Percentiles rank a stretch among this genome's conserved stretches.
phyloP scores from a whole-genome alignment of 352 stramenopile genomes.

The Lagenidium giganteum region DNA sequence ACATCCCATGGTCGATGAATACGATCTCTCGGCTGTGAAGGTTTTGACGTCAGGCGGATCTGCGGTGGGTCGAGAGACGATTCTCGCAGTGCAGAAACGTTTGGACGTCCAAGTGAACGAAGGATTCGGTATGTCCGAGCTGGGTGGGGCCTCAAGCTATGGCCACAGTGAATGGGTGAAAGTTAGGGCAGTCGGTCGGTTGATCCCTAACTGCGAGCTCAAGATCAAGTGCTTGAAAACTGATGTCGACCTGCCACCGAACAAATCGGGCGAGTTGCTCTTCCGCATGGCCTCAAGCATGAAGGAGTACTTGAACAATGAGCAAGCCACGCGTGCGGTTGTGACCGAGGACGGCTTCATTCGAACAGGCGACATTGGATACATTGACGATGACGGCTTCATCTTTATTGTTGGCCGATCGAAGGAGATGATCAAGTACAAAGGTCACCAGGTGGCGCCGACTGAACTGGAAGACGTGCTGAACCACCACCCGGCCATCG shows the following conservation, averaged over 20 bases:
- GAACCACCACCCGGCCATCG: constrained; percentile 56
- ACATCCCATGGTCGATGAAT: constrained; percentile 88
- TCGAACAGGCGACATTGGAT: constrained; percentile 86
- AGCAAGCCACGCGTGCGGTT: constrained; percentile 74
- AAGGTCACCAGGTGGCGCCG: constrained; percentile 89
- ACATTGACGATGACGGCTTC: constrained; percentile 91
- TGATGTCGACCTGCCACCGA: constrained; percentile 21
- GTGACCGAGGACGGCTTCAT: constrained; percentile 81
- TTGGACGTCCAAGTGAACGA: constrained; percentile 35
- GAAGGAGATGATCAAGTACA: constrained; percentile 96
- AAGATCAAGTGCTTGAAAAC: constrained; percentile 32
- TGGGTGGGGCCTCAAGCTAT: too few relatives aligned
- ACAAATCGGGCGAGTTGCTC: constrained; percentile 54
- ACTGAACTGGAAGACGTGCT: constrained; percentile 91
- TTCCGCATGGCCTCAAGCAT: constrained; percentile 35
- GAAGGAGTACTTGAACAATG: constrained; percentile 81
- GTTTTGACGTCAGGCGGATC: constrained; percentile 68
- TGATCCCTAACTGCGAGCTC: constrained; percentile 30
- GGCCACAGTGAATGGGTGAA: too few relatives aligned
- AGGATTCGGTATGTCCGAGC: constrained; percentile 42
- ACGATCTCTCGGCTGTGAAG: constrained; percentile 82
- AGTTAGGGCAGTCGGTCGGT: constrained; percentile 18
- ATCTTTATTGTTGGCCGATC: constrained; percentile 89
- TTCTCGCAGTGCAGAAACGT: constrained; percentile 43
- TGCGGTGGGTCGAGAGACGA: constrained; percentile 59